Base-by-base conservation (phyloP, 805 yeast genomes). In the Vanderwaltozyma verrucispora region DNA sequence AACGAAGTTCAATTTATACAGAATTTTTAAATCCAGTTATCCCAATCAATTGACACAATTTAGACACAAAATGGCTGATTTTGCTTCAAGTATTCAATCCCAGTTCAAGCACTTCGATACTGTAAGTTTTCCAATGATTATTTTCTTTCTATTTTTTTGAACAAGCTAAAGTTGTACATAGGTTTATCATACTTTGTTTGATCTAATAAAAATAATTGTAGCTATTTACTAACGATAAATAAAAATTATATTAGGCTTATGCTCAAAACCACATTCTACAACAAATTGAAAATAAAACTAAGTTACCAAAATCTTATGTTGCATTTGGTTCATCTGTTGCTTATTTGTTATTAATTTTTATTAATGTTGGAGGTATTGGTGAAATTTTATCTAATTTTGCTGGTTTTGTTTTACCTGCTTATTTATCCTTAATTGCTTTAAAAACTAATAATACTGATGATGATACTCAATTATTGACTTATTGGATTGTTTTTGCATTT, bases 401-500 rank as follows among this genome's bases (percentile, higher is more conserved):
- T 14, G 95, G 96, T 1, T 84, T 92, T 49, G 85, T 75, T 29
- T 60, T 87, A 44, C 98, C 99, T 32, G 89, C 92, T 37, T 89
- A 88, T 68, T 77, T 72, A 56, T 89, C 97, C 8, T 68, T 92
- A 44, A 59, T 74, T 45, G 97, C 98, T 17, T 69, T 92, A 48
- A 82, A 77, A 61, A 81, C 95, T 17, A 47, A 75, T 9, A 55
- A 72, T 14, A 64, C 77, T 30, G 63, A 66, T 30, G 96, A 89
- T 60, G 99, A 92, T 63, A 77, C 92, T 33, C 80, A 81, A 60
- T 75, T 84, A 59, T 74, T 92, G 56, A 84, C 96, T 12, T 92
- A 92, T 71, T 92, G 98, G 98, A 96, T 92, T 41, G 95, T 92
- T n/a, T 92, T 84, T 59, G 95, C 96, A 13, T 77, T 79, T 51